phyloP scores from a whole-genome alignment of 345 rosid genomes.

The Noccaea caerulescens region DNA sequence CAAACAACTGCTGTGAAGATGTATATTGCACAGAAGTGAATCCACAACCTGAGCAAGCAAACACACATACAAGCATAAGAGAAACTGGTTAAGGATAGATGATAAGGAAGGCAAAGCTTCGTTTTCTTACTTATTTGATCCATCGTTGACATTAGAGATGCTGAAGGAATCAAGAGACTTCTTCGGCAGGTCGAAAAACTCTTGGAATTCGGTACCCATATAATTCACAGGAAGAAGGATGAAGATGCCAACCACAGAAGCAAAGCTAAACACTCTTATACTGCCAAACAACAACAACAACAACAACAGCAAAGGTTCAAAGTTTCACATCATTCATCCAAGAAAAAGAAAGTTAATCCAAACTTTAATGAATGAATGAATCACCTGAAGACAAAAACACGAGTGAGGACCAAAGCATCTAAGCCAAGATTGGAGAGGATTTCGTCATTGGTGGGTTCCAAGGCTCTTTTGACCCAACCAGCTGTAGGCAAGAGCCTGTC shows the following conservation, averaged over 20 bases:
- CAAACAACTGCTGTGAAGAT: conserved; percentile 84
- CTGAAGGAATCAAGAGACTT: conserved; percentile 83
- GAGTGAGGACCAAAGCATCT: conserved; percentile 77
- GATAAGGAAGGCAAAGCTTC: not conserved
- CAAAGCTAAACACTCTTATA: conserved; percentile 69
- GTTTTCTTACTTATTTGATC: conserved; percentile 69
- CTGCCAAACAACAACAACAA: conserved; percentile 46
- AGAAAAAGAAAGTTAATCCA: not conserved
- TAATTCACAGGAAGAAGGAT: conserved; percentile 85
- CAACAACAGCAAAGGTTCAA: not conserved
- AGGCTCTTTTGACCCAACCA: conserved; percentile 81
- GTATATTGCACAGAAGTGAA: conserved; percentile 90
- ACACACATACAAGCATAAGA: conserved; percentile 38
- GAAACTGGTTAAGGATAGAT: not conserved
- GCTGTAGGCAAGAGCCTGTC: conserved; percentile 77
- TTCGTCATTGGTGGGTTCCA: conserved; percentile 69
- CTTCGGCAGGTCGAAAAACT: conserved; percentile 60
- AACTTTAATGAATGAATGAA: not conserved
- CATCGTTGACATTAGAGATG: conserved; percentile 78
- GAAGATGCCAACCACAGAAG: conserved; percentile 63
- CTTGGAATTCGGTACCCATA: conserved; percentile 73
- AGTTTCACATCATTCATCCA: conserved; percentile 21
- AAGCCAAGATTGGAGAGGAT: conserved; percentile 65
- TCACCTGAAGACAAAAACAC: conserved; percentile 76
- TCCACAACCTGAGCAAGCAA: conserved; percentile 76